Evolutionary conservation across 345 rosid species (phyloP).

Genomic region (Carallia brachiata): DNA sequence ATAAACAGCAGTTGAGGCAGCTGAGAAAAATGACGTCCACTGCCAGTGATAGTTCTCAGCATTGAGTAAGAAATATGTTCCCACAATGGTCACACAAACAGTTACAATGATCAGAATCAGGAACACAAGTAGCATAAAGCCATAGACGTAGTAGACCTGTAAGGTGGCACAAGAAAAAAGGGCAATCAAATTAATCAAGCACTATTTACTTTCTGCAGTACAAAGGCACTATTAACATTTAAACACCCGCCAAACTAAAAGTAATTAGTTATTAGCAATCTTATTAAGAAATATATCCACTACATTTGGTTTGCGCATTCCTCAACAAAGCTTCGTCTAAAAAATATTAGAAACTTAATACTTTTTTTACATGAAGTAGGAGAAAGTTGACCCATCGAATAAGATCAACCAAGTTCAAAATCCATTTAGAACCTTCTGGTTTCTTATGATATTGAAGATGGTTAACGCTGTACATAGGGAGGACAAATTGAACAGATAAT

Average conservation of each 20-base stretch:
- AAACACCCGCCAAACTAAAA: too few species aligned
- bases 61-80: conserved; percentile 85
- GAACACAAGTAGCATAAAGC: conserved; percentile 87
- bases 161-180: conserved; percentile 1
- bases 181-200: too few species aligned
- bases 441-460: too few species aligned
- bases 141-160: conserved; percentile 94
- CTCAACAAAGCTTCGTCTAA: background rate
- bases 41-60: conserved; percentile 99
- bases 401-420: too few species aligned
- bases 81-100: conserved; percentile 88
- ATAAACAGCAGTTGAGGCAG: conserved; percentile 91
- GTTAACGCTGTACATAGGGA: too few species aligned
- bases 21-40: conserved; percentile 94
- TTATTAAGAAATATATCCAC: background rate
- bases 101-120: conserved; percentile 85
- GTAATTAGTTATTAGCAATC: background rate
- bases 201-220: background rate
- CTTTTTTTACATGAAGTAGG: too few species aligned
- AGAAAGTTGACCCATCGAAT: too few species aligned
- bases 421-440: too few species aligned
- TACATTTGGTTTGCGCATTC: background rate
- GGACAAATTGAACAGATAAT: too few species aligned
- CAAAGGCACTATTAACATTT: too few species aligned
- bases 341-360: background rate